Evolutionary conservation across 306 rosid species (phyloP).

Genomic region (Acmispon strigosus): DNA sequence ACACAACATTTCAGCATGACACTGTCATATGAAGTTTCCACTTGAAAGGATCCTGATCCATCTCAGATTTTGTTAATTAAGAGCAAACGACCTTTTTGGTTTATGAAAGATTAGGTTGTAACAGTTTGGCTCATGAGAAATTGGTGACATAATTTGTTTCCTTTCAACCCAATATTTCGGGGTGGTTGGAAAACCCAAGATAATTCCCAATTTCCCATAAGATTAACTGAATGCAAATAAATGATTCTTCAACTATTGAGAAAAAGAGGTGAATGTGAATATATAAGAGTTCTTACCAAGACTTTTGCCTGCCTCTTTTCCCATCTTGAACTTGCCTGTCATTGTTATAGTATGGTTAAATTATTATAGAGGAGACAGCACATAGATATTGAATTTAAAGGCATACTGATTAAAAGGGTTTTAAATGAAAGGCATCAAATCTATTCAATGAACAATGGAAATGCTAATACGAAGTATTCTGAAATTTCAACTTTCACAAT

Average conservation of each 20-base stretch:
- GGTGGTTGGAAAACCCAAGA: not conserved
- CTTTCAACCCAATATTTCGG: no score
- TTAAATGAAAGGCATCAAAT: not conserved
- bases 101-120: no score
- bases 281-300: conserved; percentile 45
- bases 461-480: not conserved
- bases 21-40: no score
- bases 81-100: no score
- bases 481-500: not conserved
- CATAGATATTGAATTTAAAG: not conserved
- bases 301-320: conserved; percentile 91
- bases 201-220: not conserved
- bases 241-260: not conserved
- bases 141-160: no score
- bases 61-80: no score
- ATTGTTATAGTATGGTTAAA: not conserved
- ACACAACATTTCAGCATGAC: no score
- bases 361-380: conserved; percentile 8
- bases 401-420: not conserved
- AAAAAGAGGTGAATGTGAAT: not conserved
- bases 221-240: not conserved
- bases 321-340: conserved; percentile 92
- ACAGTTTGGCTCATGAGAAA: no score
- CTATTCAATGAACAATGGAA: not conserved
- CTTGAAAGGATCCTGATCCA: no score